Evolutionary conservation across 2,329 filamentous ascomycete species (phyloP), one percentile per base, ranked within the genome.

Genomic region (Amesomyces nigricolor): DNA sequence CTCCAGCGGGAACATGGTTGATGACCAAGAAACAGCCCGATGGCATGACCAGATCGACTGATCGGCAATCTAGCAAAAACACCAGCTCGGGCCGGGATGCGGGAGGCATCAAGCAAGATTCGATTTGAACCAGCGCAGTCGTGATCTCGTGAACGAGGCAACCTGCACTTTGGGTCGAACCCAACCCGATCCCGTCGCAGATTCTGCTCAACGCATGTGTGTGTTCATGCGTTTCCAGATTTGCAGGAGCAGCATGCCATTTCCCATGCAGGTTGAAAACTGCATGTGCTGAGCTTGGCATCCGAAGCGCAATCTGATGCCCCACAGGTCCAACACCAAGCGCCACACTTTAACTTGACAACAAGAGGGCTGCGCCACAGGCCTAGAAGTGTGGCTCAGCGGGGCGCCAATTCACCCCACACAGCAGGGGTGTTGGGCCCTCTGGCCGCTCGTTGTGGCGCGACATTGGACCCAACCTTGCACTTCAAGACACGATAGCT

Each of bases 61-160:
- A 54, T 54, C 51, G 45, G 39, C 51, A 48, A 32, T n/a, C 6
- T 30, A 6, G 32, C 22, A 40, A 40, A 40, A 40, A 47, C 32
- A 19, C 37, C n/a, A n/a, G 10, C 11, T 30, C 17, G 40, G 40
- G 42, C 29, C 17, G 22, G 19, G 38, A n/a, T 16, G n/a, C 16
- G 38, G 38, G 14, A 40, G 22, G 22, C 22, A 26, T 40, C 38
- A 8, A 8, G 38, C 38, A 40, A 40, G 14, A 38, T 40, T 14
- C 38, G 7, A 39, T n/a, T 11, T 39, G 13, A 26, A 26, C 22
- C 4, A 4, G 22, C 22, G 5, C 22, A 26, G 22, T 5, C 22
- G 22, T 26, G 22, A 5, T 26, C 22, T 26, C 22, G 3, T 26
- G 2, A 6, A 5, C 22, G 22, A 6, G 22, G 22, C 22, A 26